These are phyloP conservation scores for Pseudodiploospora longispora DNA, from an alignment of 2,329 filamentous ascomycete genomes.

Conservation along the genomic window DNA sequence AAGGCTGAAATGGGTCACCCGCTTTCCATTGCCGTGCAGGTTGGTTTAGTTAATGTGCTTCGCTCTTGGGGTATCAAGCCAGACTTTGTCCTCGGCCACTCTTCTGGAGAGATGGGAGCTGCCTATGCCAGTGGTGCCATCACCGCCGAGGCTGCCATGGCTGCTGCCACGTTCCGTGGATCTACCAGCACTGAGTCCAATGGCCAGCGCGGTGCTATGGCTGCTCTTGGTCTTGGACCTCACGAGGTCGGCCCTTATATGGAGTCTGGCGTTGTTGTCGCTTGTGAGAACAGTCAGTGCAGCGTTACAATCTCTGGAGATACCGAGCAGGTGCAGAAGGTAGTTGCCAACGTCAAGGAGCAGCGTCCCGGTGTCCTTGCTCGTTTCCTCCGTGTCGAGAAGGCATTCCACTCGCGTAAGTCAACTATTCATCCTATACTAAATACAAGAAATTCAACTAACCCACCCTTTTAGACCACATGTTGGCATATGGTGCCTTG, in stretches of 20 bases:
- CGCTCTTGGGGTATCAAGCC: constrained; percentile 21
- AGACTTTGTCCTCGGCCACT: constrained; percentile 32
- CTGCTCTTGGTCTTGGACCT: constrained; percentile 28
- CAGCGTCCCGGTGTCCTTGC: constrained; percentile 21
- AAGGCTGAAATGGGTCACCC: constrained; percentile 27
- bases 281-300: constrained; percentile 28
- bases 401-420: constrained; percentile 32
- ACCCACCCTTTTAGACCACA: too few relatives aligned
- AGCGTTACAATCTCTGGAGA: constrained; percentile 30
- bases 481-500: constrained; percentile 2
- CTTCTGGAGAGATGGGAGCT: constrained; percentile 36
- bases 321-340: constrained; percentile 13
- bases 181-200: neutral
- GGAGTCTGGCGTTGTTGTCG: constrained; percentile 16
- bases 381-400: constrained; percentile 28
- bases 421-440: too few relatives aligned
- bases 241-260: constrained; percentile 21
- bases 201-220: constrained; percentile 24
- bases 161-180: constrained; percentile 32
- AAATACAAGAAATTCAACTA: too few relatives aligned
- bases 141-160: constrained; percentile 26
- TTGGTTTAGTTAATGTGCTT: constrained; percentile 34
- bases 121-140: constrained; percentile 33
- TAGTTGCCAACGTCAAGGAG: constrained; percentile 20
- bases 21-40: constrained; percentile 34